Evolutionary conservation across 331 rosid genomes (phyloP).

Genomic region (Rhamnella rubrinervis): DNA sequence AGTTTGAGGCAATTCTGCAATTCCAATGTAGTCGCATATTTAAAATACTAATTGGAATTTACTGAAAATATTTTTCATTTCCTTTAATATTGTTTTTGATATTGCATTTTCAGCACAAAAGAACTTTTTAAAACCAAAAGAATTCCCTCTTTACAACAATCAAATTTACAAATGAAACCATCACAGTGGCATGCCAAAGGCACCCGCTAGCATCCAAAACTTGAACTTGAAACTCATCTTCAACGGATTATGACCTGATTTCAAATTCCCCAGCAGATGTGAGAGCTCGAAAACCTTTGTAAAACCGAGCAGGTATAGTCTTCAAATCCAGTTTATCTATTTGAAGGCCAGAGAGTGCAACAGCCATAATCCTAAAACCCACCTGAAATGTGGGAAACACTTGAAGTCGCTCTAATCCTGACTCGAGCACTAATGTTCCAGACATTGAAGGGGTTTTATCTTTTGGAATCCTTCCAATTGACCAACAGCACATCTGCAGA

Average conservation of each 20-base stretch:
- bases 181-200: background rate
- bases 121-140: background rate
- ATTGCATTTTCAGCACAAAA: slow-evolving; percentile 1
- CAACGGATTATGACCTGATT: slow-evolving; percentile 53
- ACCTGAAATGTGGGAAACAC: slow-evolving; percentile 86
- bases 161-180: slow-evolving; percentile 20
- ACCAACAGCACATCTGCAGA: slow-evolving; percentile 83
- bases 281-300: slow-evolving; percentile 92
- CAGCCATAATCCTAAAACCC: slow-evolving; percentile 78
- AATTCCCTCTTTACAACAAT: background rate
- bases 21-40: background rate
- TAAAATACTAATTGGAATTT: background rate
- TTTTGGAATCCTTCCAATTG: slow-evolving; percentile 82
- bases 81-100: background rate
- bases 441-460: slow-evolving; percentile 91
- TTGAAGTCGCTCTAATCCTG: slow-evolving; percentile 76
- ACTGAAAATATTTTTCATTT: background rate
- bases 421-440: slow-evolving; percentile 78
- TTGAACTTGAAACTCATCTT: background rate
- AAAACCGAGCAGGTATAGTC: slow-evolving; percentile 58
- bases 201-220: background rate
- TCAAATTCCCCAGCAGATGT: slow-evolving; percentile 84
- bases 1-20: too few species aligned
- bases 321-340: slow-evolving; percentile 79
- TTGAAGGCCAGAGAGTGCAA: slow-evolving; percentile 87